A percentile compares a stretch with the other conserved stretches of the same genome.
Evolutionary conservation across 2,329 filamentous ascomycete genomes (phyloP).

Genomic region (Ascochyta lentis): DNA sequence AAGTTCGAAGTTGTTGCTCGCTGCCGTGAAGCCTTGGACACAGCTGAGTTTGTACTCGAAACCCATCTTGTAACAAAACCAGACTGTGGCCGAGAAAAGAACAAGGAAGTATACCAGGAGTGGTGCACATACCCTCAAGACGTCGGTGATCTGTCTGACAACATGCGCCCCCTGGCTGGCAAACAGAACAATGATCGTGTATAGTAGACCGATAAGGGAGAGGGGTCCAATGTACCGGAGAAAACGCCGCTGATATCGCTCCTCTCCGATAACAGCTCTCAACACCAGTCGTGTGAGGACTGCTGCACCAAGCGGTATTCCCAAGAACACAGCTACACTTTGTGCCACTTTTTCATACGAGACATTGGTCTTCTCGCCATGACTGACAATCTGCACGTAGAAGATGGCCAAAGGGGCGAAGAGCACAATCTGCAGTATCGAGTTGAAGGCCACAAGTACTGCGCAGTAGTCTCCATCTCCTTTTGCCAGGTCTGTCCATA

Average conservation of each 20-base stretch:
- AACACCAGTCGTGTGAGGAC: conserved; percentile 75
- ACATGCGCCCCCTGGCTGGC: conserved; percentile 81
- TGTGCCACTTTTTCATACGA: conserved; percentile 74
- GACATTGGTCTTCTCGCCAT: conserved; percentile 52
- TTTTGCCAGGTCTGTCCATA: conserved; percentile 80
- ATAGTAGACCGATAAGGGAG: conserved; percentile 82
- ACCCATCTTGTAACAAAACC: conserved; percentile 67
- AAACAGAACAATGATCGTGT: conserved; percentile 86
- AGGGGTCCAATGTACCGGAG: conserved; percentile 73
- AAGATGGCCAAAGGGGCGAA: conserved; percentile 57
- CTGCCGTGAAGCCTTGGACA: conserved; percentile 87
- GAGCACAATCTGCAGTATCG: conserved; percentile 56
- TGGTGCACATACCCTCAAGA: conserved; percentile 80
- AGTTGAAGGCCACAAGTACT: conserved; percentile 58
- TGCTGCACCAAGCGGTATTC: conserved; percentile 79
- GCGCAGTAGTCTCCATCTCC: conserved; percentile 85
- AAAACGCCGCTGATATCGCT: conserved; percentile 73
- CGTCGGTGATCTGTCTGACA: conserved; percentile 83
- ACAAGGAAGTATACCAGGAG: conserved; percentile 80
- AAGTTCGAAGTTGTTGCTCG: conserved; percentile 92
- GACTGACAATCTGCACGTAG: conserved; percentile 70
- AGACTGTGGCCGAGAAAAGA: conserved; percentile 75
- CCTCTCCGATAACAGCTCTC: conserved; percentile 59
- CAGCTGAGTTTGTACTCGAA: conserved; percentile 74
- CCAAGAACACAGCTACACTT: conserved; percentile 83